phyloP scores from a whole-genome alignment of 495 filamentous ascomycete genomes.

The Penicillium malachiteum region DNA sequence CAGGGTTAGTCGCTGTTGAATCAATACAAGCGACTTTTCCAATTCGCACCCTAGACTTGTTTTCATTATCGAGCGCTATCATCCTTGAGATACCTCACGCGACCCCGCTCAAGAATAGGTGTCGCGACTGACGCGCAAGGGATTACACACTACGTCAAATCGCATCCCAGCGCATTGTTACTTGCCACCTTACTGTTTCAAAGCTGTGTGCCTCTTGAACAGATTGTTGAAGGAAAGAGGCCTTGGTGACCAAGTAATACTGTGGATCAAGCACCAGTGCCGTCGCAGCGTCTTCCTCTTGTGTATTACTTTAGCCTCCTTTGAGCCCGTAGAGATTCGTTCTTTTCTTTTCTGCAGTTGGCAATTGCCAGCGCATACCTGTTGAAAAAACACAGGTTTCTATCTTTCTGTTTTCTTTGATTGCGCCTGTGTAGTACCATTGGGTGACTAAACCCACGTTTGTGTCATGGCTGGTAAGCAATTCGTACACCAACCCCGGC shows the following conservation, averaged over 20 bases:
- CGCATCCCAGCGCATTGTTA: constrained; percentile 15
- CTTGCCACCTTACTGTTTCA: constrained; percentile 7
- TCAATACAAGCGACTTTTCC: too few relatives aligned
- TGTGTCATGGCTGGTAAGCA: constrained; percentile 50
- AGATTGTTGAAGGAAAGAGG: constrained; percentile 13
- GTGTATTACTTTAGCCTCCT: constrained; percentile 45
- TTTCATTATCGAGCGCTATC: not conserved
- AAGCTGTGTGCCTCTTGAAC: constrained; percentile 14
- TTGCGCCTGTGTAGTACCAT: constrained; percentile 36
- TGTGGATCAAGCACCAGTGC: constrained; percentile 31
- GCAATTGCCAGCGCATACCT: constrained; percentile 30
- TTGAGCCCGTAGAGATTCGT: constrained; percentile 43
- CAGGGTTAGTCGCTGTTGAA: too few relatives aligned
- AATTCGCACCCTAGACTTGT: not conserved
- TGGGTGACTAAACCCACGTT: not conserved
- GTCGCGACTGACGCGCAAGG: constrained; percentile 29
- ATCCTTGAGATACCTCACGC: constrained; percentile 21
- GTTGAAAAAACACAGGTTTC: constrained; percentile 1
- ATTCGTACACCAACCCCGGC: constrained; percentile 25
- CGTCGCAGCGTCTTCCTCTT: constrained; percentile 35
- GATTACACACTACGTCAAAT: constrained; percentile 22
- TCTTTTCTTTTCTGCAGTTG: not conserved
- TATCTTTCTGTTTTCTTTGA: constrained; percentile 21
- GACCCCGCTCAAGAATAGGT: constrained; percentile 38
- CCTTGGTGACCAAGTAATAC: constrained; percentile 40